Evolutionary conservation across 441 rosid genomes (phyloP).

Genomic region (Geranium incanum): DNA sequence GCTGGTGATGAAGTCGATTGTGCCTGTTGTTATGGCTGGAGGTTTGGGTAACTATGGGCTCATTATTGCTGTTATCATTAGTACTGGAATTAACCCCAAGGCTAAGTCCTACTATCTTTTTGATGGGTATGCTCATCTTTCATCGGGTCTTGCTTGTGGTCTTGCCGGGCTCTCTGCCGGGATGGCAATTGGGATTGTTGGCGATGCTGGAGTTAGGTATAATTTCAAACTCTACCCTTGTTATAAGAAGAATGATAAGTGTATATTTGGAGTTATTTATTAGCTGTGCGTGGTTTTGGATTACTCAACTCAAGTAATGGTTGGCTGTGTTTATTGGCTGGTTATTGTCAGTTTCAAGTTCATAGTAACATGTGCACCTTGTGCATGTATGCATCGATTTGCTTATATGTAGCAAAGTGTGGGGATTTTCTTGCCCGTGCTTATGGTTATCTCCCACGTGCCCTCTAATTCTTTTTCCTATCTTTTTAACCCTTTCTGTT

Average conservation of each 20-base stretch:
- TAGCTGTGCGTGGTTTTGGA: not conserved
- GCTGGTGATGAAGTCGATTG: conserved; percentile 62
- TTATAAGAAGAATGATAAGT: too few species aligned
- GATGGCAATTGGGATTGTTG: not conserved
- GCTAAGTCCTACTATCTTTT: too few species aligned
- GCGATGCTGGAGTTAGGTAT: not conserved
- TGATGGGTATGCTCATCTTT: not conserved
- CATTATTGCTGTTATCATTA: too few species aligned
- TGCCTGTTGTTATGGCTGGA: conserved; percentile 67
- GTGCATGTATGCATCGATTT: too few species aligned
- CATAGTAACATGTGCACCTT: too few species aligned
- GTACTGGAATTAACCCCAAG: too few species aligned
- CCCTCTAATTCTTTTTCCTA: not conserved
- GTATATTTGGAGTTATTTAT: too few species aligned
- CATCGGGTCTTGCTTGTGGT: not conserved
- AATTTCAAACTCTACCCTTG: too few species aligned
- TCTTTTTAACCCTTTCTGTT: too few species aligned
- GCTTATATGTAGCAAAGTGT: not conserved
- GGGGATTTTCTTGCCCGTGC: too few species aligned
- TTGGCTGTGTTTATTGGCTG: not conserved
- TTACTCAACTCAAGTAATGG: not conserved
- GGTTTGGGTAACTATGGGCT: conserved; percentile 49
- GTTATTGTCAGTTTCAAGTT: not conserved
- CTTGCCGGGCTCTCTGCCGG: not conserved
- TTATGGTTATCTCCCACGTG: too few species aligned